Conservation (phyloP, 2,329 filamentous ascomycete genomes). For the Torrubiellomyces zombiae region DNA sequence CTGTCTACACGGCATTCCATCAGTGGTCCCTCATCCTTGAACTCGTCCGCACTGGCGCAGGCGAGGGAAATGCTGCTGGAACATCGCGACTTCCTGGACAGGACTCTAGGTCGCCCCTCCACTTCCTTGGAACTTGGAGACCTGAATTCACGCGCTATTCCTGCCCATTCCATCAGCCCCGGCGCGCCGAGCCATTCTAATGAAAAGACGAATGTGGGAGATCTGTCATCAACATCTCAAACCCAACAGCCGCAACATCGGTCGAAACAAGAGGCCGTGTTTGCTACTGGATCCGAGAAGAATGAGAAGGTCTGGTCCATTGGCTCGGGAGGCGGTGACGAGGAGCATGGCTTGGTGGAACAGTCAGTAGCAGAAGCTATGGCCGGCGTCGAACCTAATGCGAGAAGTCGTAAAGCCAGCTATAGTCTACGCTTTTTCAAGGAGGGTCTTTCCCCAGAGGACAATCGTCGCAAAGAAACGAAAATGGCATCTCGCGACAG, state of each 20-base stretch:
- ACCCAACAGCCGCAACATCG: slow-evolving; percentile 16
- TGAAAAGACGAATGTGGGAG: slow-evolving; percentile 6
- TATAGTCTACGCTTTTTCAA: slow-evolving; percentile 52
- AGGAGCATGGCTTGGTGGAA: slow-evolving; percentile 41
- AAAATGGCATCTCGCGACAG: slow-evolving; percentile 22
- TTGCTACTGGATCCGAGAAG: slow-evolving; percentile 34
- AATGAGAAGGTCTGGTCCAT: slow-evolving; percentile 51
- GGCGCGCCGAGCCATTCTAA: slow-evolving; percentile 7
- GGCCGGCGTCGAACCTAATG: slow-evolving; percentile 43
- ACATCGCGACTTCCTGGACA: slow-evolving; percentile 15
- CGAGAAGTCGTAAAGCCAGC: slow-evolving; percentile 50
- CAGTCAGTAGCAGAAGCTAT: slow-evolving; percentile 47
- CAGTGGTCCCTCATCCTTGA: slow-evolving; percentile 16
- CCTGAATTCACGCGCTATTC: slow-evolving; percentile 11
- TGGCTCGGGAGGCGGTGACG: slow-evolving; percentile 30
- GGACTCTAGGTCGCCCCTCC: slow-evolving; percentile 12
- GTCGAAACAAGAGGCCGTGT: slow-evolving; percentile 24
- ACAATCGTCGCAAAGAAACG: slow-evolving; percentile 38
- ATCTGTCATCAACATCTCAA: slow-evolving; percentile 5
- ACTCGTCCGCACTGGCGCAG: slow-evolving; percentile 13
- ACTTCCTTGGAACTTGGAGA: slow-evolving; percentile 19
- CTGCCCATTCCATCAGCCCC: slow-evolving; percentile 11
- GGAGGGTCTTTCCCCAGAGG: slow-evolving; percentile 43
- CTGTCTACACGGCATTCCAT: slow-evolving; percentile 13
- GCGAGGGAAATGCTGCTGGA: slow-evolving; percentile 21